Conservation (phyloP, 306 rosid genomes). For the Gleditsia sinensis region DNA sequence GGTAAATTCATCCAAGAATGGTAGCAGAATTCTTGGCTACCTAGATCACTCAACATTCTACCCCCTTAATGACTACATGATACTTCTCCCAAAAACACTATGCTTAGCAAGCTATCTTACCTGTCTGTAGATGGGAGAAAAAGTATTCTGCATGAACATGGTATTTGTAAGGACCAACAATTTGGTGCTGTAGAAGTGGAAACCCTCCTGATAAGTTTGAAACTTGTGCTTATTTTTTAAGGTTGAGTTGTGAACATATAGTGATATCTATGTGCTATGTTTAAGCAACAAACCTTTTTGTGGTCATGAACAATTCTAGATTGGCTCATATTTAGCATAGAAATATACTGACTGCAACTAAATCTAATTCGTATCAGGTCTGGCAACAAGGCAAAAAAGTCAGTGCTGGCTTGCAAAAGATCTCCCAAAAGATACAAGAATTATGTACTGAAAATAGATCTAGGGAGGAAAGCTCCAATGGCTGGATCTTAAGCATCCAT, state of each 20-base stretch:
- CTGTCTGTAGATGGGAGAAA: conserved; percentile 44
- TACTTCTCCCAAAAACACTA: conserved; percentile 7
- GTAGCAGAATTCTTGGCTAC: conserved; percentile 1
- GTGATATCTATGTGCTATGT: neutral
- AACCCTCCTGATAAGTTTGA: conserved; percentile 48
- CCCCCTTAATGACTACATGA: conserved; percentile 14
- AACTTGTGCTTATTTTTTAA: conserved; percentile 12
- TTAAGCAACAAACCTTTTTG: too few species aligned
- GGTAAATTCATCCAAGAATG: neutral
- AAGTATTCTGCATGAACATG: conserved; percentile 24
- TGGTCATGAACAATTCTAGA: too few species aligned
- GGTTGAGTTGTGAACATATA: neutral
- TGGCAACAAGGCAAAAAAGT: conserved; percentile 32
- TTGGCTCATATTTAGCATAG: neutral
- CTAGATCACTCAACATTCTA: neutral
- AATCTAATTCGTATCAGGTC: conserved; percentile 39
- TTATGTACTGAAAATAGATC: conserved; percentile 18
- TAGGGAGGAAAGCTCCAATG: conserved; percentile 32
- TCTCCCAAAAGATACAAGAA: conserved; percentile 29
- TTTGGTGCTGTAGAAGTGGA: conserved; percentile 43
- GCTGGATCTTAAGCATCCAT: conserved; percentile 36
- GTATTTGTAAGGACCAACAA: conserved; percentile 25
- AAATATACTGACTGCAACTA: conserved; percentile 21
- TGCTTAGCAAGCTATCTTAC: conserved; percentile 21
- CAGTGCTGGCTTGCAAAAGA: conserved; percentile 27